phyloP scores from a whole-genome alignment of 108 stramenopile genomes.

The Stephanodiscus minutulus region DNA sequence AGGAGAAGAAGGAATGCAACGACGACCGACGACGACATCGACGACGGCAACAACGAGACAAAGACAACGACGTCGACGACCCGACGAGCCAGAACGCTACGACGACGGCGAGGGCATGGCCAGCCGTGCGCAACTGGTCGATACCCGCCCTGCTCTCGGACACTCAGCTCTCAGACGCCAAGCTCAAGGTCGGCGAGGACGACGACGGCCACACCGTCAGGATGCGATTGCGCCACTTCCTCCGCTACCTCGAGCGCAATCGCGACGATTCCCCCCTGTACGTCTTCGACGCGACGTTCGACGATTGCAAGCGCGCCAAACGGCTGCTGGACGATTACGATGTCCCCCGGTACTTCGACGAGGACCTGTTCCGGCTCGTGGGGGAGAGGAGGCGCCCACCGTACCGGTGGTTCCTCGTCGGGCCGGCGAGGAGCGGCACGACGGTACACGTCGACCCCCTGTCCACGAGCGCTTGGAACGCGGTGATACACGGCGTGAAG shows the following conservation, averaged over 20 bases:
- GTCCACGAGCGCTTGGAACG: constrained; percentile 98
- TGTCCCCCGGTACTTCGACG: constrained; percentile 91
- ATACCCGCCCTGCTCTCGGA: constrained; percentile 55
- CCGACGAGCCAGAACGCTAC: background rate
- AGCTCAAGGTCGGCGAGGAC: constrained; percentile 97
- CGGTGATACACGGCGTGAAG: constrained; percentile 90
- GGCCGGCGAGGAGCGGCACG: constrained; percentile 92
- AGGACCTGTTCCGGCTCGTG: constrained; percentile 92
- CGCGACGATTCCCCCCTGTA: constrained; percentile 97
- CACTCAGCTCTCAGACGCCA: constrained; percentile 47
- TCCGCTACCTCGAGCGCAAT: constrained; percentile 79
- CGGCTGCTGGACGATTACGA: constrained; percentile 75
- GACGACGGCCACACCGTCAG: constrained; percentile 93
- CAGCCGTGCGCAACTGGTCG: constrained; percentile 64
- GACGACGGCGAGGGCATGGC: constrained; percentile 53
- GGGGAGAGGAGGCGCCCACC: constrained; percentile 94
- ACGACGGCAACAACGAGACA: background rate
- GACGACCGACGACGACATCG: constrained; percentile 3
- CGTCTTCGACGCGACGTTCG: constrained; percentile 94
- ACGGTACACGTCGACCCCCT: constrained; percentile 96
- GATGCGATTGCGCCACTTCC: constrained; percentile 90
- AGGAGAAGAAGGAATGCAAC: constrained; percentile 28
- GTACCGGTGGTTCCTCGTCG: constrained; percentile 96
- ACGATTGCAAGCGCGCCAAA: constrained; percentile 73
- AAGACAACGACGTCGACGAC: background rate